phyloP scores from a whole-genome alignment of 2,329 filamentous ascomycete genomes.

The Graphiopsis chlorocephala region DNA sequence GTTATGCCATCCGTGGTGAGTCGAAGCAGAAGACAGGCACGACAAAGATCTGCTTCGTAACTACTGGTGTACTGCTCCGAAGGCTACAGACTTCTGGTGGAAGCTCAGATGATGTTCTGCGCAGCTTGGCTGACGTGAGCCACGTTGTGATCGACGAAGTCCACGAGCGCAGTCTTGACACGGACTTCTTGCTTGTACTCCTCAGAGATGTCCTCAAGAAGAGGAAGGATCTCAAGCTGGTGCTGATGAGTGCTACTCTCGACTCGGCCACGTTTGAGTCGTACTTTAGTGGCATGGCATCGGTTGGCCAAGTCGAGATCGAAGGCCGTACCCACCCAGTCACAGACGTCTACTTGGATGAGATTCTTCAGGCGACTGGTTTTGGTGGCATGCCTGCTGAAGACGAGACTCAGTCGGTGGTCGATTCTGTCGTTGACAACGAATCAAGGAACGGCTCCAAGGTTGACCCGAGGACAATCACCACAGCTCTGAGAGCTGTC shows the following conservation, averaged over 20 bases:
- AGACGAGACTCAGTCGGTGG: conserved; percentile 35
- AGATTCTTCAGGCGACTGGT: conserved; percentile 75
- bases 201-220: conserved; percentile 75
- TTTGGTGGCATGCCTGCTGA: conserved; percentile 55
- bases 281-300: conserved; percentile 63
- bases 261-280: conserved; percentile 80
- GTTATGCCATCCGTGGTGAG: conserved; percentile 88
- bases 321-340: conserved; percentile 87
- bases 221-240: conserved; percentile 77
- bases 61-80: conserved; percentile 86
- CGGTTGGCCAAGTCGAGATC: conserved; percentile 80
- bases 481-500: conserved; percentile 42
- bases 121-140: conserved; percentile 82
- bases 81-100: conserved; percentile 88
- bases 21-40: conserved; percentile 66
- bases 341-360: conserved; percentile 83
- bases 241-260: conserved; percentile 94
- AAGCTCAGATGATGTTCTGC: conserved; percentile 72
- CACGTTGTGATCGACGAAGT: conserved; percentile 97
- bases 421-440: conserved; percentile 39
- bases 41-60: conserved; percentile 93
- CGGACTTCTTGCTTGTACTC: conserved; percentile 87
- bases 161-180: conserved; percentile 91
- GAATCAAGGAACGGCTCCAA: conserved; percentile 22
- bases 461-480: conserved; percentile 31